Percentiles rank a stretch among this genome's conserved stretches.
Evolutionary conservation across 495 filamentous ascomycete genomes (phyloP).

Genomic region (Terfezia boudieri): DNA sequence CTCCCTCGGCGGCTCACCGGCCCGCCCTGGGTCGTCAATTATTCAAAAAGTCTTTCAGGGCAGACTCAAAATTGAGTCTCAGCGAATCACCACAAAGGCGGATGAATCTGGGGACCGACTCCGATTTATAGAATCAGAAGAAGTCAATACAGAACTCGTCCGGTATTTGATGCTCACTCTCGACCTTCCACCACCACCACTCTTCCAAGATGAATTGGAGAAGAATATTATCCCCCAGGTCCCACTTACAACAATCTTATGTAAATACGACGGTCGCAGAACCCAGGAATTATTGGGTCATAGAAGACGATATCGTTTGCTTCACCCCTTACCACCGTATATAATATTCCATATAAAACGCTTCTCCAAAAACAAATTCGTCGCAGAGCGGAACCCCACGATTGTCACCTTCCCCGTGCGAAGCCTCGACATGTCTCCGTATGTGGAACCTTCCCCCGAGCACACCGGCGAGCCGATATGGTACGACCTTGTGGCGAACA

Average conservation of each 20-base stretch:
- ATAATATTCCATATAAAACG: slow-evolving; percentile 92
- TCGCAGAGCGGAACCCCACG: slow-evolving; percentile 84
- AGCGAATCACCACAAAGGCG: slow-evolving; percentile 79
- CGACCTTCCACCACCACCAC: slow-evolving; percentile 72
- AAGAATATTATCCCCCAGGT: slow-evolving; percentile 94
- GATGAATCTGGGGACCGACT: slow-evolving; percentile 63
- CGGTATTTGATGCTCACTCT: slow-evolving; percentile 80
- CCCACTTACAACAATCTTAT: slow-evolving; percentile 65
- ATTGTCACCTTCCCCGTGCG: slow-evolving; percentile 86
- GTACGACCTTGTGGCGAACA: slow-evolving; percentile 93
- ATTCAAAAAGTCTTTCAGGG: slow-evolving; percentile 88
- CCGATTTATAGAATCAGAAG: slow-evolving; percentile 77
- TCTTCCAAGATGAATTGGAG: slow-evolving; percentile 85
- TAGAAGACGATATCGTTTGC: slow-evolving; percentile 66
- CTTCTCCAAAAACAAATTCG: slow-evolving; percentile 89
- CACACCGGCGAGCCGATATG: slow-evolving; percentile 60
- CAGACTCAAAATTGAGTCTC: slow-evolving; percentile 71
- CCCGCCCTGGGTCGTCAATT: slow-evolving; percentile 58
- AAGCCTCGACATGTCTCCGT: slow-evolving; percentile 68
- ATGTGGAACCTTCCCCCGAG: slow-evolving; percentile 52
- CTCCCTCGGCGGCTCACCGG: slow-evolving; percentile 69
- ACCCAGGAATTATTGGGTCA: slow-evolving; percentile 73
- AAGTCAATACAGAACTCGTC: slow-evolving; percentile 49
- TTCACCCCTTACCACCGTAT: slow-evolving; percentile 82
- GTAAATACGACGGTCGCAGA: slow-evolving; percentile 80